A percentile compares a stretch with the other conserved stretches of the same genome.
Conservation (phyloP, 805 yeast genomes). For the Clavispora fructus region DNA sequence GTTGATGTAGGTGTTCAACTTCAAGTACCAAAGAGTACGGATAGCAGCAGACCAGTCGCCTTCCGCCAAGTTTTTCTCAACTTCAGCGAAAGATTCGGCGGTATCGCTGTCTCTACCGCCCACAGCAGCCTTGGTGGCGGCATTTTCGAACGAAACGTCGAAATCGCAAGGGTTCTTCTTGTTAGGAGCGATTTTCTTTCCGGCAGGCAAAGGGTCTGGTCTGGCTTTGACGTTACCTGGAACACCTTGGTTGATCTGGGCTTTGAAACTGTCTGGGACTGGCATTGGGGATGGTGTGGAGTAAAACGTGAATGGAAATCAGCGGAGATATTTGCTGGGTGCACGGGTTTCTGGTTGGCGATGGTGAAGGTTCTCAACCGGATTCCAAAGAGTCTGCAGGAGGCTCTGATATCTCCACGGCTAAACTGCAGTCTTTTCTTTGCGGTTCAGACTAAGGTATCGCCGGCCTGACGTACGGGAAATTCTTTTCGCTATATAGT, state of each 20-base stretch:
- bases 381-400: too few species aligned
- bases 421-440: too few species aligned
- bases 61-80: background rate
- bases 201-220: slow-evolving; percentile 4
- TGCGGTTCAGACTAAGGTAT: too few species aligned
- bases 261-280: slow-evolving; percentile 4
- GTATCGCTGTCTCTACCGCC: slow-evolving; percentile 2
- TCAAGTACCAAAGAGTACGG: slow-evolving; percentile 2
- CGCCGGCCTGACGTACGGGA: too few species aligned
- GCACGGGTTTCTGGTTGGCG: background rate
- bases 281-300: background rate
- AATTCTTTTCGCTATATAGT: too few species aligned
- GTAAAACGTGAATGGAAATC: background rate
- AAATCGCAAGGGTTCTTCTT: slow-evolving; percentile 3
- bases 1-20: slow-evolving; percentile 4
- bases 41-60: slow-evolving; percentile 3
- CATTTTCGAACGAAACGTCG: slow-evolving; percentile 1
- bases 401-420: too few species aligned
- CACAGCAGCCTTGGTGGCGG: slow-evolving; percentile 2
- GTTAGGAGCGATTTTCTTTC: slow-evolving; percentile 4
- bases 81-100: slow-evolving; percentile 2
- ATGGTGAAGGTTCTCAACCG: too few species aligned
- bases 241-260: slow-evolving; percentile 6
- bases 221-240: slow-evolving; percentile 5
- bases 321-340: background rate